Evolutionary conservation across 2,329 filamentous ascomycete genomes (phyloP).

Genomic region (Arthrobotrys sphaeroides): DNA sequence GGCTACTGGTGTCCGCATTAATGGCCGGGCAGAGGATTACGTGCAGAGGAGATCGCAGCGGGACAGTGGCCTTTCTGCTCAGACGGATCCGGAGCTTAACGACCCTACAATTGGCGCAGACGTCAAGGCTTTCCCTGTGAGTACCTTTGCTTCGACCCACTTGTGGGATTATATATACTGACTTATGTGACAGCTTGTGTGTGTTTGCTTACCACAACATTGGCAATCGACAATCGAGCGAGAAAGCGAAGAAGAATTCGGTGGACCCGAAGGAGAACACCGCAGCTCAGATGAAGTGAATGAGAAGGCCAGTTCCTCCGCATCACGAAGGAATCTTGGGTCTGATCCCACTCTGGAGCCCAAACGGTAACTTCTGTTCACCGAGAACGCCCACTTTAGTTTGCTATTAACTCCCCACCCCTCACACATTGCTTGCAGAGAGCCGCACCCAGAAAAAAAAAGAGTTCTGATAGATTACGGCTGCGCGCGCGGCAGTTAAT

Average conservation of each 20-base stretch:
- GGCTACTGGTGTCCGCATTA: slow-evolving; percentile 88
- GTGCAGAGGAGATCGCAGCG: slow-evolving; percentile 80
- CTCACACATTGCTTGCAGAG: not conserved
- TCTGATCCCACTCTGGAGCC: slow-evolving; percentile 28
- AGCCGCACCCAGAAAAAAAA: slow-evolving; percentile 7
- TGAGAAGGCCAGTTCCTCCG: slow-evolving; percentile 49
- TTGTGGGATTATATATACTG: slow-evolving; percentile 56
- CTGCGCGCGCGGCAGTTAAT: slow-evolving; percentile 42
- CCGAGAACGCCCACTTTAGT: slow-evolving; percentile 9
- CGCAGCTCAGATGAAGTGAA: slow-evolving; percentile 41
- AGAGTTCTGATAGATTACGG: slow-evolving; percentile 45
- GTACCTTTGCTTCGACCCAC: slow-evolving; percentile 58
- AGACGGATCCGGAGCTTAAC: slow-evolving; percentile 64
- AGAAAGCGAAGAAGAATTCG: slow-evolving; percentile 64
- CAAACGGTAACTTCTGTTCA: slow-evolving; percentile 36
- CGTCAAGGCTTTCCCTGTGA: slow-evolving; percentile 50
- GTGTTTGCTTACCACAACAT: slow-evolving; percentile 92
- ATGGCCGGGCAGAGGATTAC: slow-evolving; percentile 88
- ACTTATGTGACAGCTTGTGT: slow-evolving; percentile 71
- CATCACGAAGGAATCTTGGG: slow-evolving; percentile 18
- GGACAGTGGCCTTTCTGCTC: slow-evolving; percentile 84
- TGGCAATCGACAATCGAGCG: slow-evolving; percentile 97
- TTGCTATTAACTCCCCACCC: slow-evolving; percentile 32
- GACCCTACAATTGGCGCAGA: slow-evolving; percentile 51
- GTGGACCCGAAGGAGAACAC: not conserved